Percentiles rank a stretch among this genome's conserved stretches.
Evolutionary conservation across 2,329 filamentous ascomycete species (phyloP).

Genomic region (Ascochyta clinopodiicola): DNA sequence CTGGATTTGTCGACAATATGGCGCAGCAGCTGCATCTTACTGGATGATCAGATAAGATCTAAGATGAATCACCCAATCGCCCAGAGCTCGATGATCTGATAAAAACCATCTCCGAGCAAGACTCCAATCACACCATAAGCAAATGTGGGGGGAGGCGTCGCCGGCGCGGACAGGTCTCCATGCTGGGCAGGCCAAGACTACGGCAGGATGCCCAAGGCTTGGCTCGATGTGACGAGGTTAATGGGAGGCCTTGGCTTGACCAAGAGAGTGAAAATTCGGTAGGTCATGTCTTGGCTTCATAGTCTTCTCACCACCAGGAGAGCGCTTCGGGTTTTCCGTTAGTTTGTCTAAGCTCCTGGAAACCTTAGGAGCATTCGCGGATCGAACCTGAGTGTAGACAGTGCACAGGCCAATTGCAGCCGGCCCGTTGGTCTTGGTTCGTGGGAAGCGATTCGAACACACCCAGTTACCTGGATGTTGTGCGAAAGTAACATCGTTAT

Average conservation of each 20-base stretch:
- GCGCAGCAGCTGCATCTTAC: conserved; percentile 18
- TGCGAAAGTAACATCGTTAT: not conserved
- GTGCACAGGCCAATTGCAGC: not conserved
- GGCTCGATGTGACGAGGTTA: conserved; percentile 2
- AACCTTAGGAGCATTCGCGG: not conserved
- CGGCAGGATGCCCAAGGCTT: conserved; percentile 19
- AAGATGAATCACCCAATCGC: not conserved
- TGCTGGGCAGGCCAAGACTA: conserved; percentile 14
- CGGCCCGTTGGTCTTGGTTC: not conserved
- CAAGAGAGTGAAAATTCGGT: conserved; percentile 15
- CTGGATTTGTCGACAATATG: conserved; percentile 26
- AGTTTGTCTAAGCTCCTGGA: conserved; percentile 6
- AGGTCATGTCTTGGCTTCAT: conserved; percentile 11
- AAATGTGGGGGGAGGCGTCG: conserved; percentile 8
- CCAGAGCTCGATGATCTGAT: conserved; percentile 34
- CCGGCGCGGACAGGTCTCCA: conserved; percentile 9
- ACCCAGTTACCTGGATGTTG: not conserved
- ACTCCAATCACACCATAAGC: conserved; percentile 10
- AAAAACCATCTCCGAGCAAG: conserved; percentile 25
- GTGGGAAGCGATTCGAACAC: not conserved
- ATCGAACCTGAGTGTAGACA: not conserved
- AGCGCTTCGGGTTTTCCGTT: conserved; percentile 8
- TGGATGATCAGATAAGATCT: conserved; percentile 42
- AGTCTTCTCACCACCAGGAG: not conserved
- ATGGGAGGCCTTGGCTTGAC: conserved; percentile 7